phyloP scores from a whole-genome alignment of 2,329 filamentous ascomycete genomes.

The Penicillium decumbens region DNA sequence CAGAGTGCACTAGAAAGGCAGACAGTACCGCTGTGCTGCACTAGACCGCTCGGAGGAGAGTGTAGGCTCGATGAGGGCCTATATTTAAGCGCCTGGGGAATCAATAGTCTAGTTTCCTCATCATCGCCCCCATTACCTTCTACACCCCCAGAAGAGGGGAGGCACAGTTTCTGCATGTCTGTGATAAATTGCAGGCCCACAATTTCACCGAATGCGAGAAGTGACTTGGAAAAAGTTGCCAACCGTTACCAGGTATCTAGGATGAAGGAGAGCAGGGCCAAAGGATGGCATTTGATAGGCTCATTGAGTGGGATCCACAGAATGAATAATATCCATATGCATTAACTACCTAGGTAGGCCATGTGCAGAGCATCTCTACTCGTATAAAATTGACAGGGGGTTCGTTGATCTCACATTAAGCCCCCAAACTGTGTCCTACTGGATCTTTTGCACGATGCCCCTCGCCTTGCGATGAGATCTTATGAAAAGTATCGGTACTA shows the following conservation, averaged over 20 bases:
- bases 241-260: background rate
- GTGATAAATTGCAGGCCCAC: background rate
- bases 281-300: slow-evolving; percentile 2
- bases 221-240: background rate
- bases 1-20: slow-evolving; percentile 26
- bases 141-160: slow-evolving; percentile 1
- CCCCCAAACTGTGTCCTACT: background rate
- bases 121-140: slow-evolving; percentile 29
- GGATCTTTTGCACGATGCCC: background rate
- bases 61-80: slow-evolving; percentile 31
- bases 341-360: background rate
- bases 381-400: background rate
- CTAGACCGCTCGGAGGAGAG: slow-evolving; percentile 14
- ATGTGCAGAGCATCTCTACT: background rate
- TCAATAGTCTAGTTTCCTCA: slow-evolving; percentile 20
- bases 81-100: slow-evolving; percentile 37
- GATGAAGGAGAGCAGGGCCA: background rate
- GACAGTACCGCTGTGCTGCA: slow-evolving; percentile 33
- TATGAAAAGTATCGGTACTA: background rate
- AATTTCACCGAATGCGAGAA: background rate
- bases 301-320: background rate
- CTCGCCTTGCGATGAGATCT: background rate
- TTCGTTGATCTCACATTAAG: background rate
- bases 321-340: background rate
- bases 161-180: slow-evolving; percentile 28